A percentile compares a stretch with the other conserved stretches of the same genome.
phyloP scores from a whole-genome alignment of 305 asterid species.

The Fraxinus velutina region DNA sequence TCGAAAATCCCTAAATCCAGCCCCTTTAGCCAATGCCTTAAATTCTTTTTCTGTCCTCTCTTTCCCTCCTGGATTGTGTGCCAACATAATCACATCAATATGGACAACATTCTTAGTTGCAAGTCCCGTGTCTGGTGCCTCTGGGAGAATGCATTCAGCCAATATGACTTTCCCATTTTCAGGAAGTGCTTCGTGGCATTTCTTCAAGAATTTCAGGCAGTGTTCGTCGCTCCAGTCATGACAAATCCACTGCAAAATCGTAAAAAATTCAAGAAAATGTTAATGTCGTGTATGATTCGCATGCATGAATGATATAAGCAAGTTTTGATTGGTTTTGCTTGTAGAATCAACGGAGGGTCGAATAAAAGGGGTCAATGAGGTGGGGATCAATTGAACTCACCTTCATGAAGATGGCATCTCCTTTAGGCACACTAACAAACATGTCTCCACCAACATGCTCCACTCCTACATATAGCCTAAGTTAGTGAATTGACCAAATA shows the following conservation, averaged over 20 bases:
- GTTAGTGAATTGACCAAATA: neutral
- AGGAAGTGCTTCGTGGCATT: conserved; percentile 64
- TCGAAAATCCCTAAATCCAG: conserved; percentile 54
- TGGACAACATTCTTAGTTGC: conserved; percentile 56
- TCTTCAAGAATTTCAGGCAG: conserved; percentile 63
- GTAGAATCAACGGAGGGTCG: neutral
- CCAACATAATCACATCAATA: conserved; percentile 70
- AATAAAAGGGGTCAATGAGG: neutral
- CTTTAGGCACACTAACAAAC: conserved; percentile 68
- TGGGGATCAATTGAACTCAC: conserved; percentile 18
- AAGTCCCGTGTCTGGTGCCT: conserved; percentile 50
- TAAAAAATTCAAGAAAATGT: neutral
- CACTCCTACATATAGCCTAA: conserved; percentile 34
- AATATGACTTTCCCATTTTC: conserved; percentile 63
- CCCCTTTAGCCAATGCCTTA: conserved; percentile 49
- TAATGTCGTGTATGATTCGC: neutral
- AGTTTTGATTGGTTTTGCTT: neutral
- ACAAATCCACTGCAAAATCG: conserved; percentile 61
- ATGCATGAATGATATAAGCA: neutral
- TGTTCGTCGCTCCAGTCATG: conserved; percentile 85
- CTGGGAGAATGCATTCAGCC: conserved; percentile 62
- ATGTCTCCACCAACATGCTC: conserved; percentile 72
- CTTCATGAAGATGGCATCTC: conserved; percentile 79
- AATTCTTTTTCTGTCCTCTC: conserved; percentile 85
- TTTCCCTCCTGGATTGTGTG: conserved; percentile 83